A percentile compares a stretch with the other conserved stretches of the same genome.
These are phyloP conservation scores for Mycena kentingensis DNA, from an alignment of 768 basidiomycete species.

Conservation along the genomic window DNA sequence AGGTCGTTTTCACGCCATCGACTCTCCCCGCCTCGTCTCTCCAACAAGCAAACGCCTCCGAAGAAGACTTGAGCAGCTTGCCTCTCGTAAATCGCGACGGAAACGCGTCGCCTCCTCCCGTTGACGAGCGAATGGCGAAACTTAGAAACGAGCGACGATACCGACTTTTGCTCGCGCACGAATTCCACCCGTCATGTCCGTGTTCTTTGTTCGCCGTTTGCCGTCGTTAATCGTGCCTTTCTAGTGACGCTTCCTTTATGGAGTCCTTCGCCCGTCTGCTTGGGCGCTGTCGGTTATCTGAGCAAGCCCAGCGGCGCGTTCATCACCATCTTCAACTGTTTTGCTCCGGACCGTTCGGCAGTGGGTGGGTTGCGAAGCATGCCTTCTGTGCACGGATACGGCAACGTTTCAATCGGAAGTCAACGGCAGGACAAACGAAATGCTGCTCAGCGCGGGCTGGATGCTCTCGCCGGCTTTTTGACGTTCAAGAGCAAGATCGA, in stretches of 20 bases:
- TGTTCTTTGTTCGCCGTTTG: conserved; percentile 13
- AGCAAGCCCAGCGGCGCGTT: conserved; percentile 69
- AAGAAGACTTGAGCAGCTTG: conserved; percentile 23
- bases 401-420: conserved; percentile 49
- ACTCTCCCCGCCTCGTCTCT: conserved; percentile 32
- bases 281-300: conserved; percentile 80
- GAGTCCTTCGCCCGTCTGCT: conserved; percentile 59
- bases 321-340: conserved; percentile 70
- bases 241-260: conserved; percentile 70
- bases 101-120: conserved; percentile 42
- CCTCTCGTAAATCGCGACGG: conserved; percentile 30
- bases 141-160: conserved; percentile 67
- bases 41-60: conserved; percentile 23
- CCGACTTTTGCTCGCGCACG: conserved; percentile 63
- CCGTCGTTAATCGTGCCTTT: neutral
- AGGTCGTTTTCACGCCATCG: conserved; percentile 42
- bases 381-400: conserved; percentile 67
- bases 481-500: conserved; percentile 44
- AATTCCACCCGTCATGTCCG: conserved; percentile 70
- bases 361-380: conserved; percentile 47
- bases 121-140: conserved; percentile 41
- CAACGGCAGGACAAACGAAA: conserved; percentile 61
- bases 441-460: conserved; percentile 57
- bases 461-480: conserved; percentile 53
- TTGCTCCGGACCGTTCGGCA: conserved; percentile 50